Evolutionary conservation across 176 grass and related monocot genomes (phyloP).

Genomic region (Oryza glumipatula): DNA sequence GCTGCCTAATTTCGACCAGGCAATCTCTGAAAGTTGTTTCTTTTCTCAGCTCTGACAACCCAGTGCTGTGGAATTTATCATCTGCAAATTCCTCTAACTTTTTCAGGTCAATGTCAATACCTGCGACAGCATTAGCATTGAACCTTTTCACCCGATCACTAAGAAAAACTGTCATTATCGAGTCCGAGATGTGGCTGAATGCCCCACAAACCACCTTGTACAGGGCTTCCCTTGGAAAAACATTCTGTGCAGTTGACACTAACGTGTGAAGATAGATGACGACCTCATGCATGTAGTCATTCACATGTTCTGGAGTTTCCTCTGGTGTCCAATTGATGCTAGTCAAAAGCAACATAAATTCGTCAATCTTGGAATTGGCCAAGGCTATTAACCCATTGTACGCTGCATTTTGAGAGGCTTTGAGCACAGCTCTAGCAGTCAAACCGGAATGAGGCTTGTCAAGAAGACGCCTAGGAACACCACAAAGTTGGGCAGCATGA

Average conservation of each 20-base stretch:
- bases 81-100: conserved; percentile 68
- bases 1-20: conserved; percentile 69
- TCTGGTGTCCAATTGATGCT: conserved; percentile 77
- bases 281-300: conserved; percentile 90
- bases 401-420: conserved; percentile 72
- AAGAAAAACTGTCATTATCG: conserved; percentile 65
- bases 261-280: conserved; percentile 65
- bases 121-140: conserved; percentile 63
- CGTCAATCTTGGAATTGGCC: conserved; percentile 77
- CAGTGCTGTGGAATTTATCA: conserved; percentile 56
- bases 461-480: conserved; percentile 63
- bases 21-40: conserved; percentile 74
- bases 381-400: conserved; percentile 60
- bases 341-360: conserved; percentile 61
- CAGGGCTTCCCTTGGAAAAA: conserved; percentile 66
- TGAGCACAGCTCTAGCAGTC: conserved; percentile 74
- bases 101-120: conserved; percentile 77
- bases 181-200: conserved; percentile 68
- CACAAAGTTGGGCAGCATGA: conserved; percentile 74
- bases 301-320: conserved; percentile 71
- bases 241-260: conserved; percentile 60
- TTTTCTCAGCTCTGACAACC: conserved; percentile 61
- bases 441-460: conserved; percentile 78
- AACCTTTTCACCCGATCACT: conserved; percentile 83
- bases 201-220: conserved; percentile 66